Percentiles rank a stretch among this genome's conserved stretches.
Conservation (phyloP, 2,329 filamentous ascomycete species). For the Teratosphaeria gauchensis region DNA sequence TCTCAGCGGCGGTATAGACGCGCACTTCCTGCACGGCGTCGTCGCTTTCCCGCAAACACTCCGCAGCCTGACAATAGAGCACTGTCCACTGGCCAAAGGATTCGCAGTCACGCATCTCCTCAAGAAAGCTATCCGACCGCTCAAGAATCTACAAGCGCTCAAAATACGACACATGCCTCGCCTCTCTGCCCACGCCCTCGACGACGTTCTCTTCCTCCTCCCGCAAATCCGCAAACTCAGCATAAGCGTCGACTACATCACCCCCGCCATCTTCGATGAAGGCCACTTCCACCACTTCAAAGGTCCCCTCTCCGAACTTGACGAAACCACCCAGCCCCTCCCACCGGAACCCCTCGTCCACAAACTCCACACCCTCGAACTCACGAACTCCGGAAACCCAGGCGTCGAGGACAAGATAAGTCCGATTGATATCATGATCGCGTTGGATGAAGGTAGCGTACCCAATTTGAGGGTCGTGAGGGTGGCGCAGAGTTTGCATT, state of each 20-base stretch:
- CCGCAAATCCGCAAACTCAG: constrained; percentile 31
- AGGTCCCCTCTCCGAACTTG: background rate
- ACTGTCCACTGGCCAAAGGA: constrained; percentile 33
- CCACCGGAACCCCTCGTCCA: background rate
- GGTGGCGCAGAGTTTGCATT: constrained; percentile 31
- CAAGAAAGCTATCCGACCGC: constrained; percentile 17
- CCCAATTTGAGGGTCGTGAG: constrained; percentile 30
- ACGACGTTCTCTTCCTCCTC: constrained; percentile 31
- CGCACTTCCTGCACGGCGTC: constrained; percentile 30
- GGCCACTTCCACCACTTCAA: constrained; percentile 5
- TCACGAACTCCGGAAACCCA: constrained; percentile 30
- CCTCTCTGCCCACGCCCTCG: constrained; percentile 29
- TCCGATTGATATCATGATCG: constrained; percentile 31
- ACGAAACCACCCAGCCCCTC: background rate
- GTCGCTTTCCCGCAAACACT: constrained; percentile 25
- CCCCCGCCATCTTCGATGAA: constrained; percentile 29
- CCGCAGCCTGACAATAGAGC: constrained; percentile 31
- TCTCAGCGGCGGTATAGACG: constrained; percentile 36
- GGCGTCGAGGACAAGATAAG: constrained; percentile 28
- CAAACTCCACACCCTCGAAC: constrained; percentile 28
- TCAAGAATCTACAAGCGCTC: constrained; percentile 26
- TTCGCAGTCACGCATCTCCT: constrained; percentile 30
- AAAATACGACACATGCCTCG: constrained; percentile 33
- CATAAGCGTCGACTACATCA: constrained; percentile 40
- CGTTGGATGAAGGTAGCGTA: constrained; percentile 32